These are phyloP conservation scores for Diplogelasinospora grovesii DNA, from an alignment of 495 filamentous ascomycete genomes.

Conservation along the genomic window DNA sequence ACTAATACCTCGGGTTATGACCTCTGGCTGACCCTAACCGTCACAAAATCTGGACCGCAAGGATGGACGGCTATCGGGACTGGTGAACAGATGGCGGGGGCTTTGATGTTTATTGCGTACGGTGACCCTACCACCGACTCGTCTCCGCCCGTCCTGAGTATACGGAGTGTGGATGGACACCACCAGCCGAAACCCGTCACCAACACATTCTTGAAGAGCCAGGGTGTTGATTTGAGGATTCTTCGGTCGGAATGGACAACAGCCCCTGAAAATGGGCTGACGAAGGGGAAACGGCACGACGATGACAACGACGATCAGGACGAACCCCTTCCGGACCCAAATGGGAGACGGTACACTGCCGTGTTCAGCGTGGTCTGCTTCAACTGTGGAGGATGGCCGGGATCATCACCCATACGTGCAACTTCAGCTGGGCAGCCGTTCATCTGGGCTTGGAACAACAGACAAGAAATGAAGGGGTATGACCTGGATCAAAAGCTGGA, in stretches of 20 bases:
- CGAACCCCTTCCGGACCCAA: background rate
- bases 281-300: conserved; percentile 2
- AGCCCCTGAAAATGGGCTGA: background rate
- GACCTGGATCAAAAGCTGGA: conserved; percentile 10
- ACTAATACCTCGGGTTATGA: conserved; percentile 17
- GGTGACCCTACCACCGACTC: conserved; percentile 17
- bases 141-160: conserved; percentile 24
- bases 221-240: background rate
- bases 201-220: too few relatives aligned
- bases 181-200: conserved; percentile 13
- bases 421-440: conserved; percentile 17
- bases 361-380: conserved; percentile 17
- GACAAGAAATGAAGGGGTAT: conserved; percentile 15
- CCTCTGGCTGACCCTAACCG: conserved; percentile 14
- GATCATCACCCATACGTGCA: conserved; percentile 8
- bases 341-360: conserved; percentile 8
- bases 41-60: conserved; percentile 8
- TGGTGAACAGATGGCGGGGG: conserved; percentile 20
- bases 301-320: conserved; percentile 5
- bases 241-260: conserved; percentile 4
- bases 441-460: conserved; percentile 28
- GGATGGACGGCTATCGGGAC: conserved; percentile 28
- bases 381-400: conserved; percentile 12
- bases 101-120: conserved; percentile 28
- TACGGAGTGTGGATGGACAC: conserved; percentile 22